Evolutionary conservation across 805 yeast genomes (phyloP).

Genomic region (Yarrowia sp.): DNA sequence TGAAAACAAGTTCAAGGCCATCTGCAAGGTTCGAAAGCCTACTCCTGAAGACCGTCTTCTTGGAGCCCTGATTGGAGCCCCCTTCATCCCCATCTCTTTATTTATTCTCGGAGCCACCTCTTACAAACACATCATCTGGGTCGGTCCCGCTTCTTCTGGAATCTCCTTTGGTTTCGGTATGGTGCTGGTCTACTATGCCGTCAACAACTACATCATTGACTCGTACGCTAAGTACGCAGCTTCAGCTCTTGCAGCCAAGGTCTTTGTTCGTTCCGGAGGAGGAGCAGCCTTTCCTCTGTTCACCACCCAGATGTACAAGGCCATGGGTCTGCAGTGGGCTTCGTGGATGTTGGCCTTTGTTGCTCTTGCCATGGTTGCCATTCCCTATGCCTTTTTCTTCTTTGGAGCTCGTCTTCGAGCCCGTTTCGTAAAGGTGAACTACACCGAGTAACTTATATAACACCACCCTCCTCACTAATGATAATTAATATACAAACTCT

Average conservation of each 20-base stretch:
- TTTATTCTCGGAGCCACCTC: constrained; percentile 64
- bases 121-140: constrained; percentile 45
- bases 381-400: constrained; percentile 49
- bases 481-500: not conserved
- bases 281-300: constrained; percentile 61
- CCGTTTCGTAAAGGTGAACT: constrained; percentile 27
- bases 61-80: constrained; percentile 48
- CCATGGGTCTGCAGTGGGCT: constrained; percentile 53
- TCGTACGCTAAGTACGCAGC: constrained; percentile 65
- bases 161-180: constrained; percentile 53
- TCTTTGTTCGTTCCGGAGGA: constrained; percentile 56
- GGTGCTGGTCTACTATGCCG: constrained; percentile 60
- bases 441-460: not conserved
- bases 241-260: constrained; percentile 60
- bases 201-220: constrained; percentile 71
- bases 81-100: constrained; percentile 49
- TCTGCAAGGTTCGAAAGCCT: constrained; percentile 46
- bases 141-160: constrained; percentile 57
- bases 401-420: constrained; percentile 45
- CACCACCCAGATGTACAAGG: constrained; percentile 52
- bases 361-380: constrained; percentile 48
- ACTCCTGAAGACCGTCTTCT: constrained; percentile 57
- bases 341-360: constrained; percentile 52
- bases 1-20: constrained; percentile 56
- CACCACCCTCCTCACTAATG: not conserved